Conservation (phyloP, 805 yeast genomes). For the Cyberlindnera japonica region DNA sequence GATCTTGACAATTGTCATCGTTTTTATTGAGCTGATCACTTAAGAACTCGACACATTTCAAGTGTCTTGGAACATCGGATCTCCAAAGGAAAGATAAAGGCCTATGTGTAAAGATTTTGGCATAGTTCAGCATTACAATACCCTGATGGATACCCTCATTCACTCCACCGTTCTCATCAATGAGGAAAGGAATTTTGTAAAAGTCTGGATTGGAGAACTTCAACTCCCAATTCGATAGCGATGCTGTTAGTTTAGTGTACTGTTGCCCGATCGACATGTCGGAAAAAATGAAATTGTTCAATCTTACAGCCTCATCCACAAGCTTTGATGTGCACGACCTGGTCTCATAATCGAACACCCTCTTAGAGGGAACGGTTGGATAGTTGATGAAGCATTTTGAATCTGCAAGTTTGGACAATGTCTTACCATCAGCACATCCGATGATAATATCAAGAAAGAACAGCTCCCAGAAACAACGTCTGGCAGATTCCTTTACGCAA, state of each 20-base stretch:
- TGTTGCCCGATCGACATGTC: conserved; percentile 36
- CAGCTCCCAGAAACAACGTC: conserved; percentile 50
- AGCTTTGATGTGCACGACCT: conserved; percentile 44
- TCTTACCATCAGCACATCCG: conserved; percentile 51
- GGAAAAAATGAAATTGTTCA: conserved; percentile 43
- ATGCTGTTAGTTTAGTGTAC: conserved; percentile 39
- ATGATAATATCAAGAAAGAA: conserved; percentile 49
- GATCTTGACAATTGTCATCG: conserved; percentile 30
- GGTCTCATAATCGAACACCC: conserved; percentile 43
- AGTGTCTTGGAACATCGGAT: conserved; percentile 40
- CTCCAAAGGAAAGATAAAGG: conserved; percentile 53
- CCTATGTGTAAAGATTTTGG: conserved; percentile 51
- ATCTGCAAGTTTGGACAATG: conserved; percentile 38
- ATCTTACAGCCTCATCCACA: conserved; percentile 47
- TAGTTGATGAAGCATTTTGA: conserved; percentile 34
- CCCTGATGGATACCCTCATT: conserved; percentile 55
- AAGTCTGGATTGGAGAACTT: conserved; percentile 41
- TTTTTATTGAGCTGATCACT: conserved; percentile 27
- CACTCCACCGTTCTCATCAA: conserved; percentile 40
- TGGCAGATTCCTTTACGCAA: conserved; percentile 29
- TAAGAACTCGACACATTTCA: conserved; percentile 32
- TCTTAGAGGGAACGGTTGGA: conserved; percentile 36
- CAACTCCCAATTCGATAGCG: conserved; percentile 49
- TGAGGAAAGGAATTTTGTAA: conserved; percentile 39
- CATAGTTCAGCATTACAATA: conserved; percentile 44